Percentiles rank a stretch among this genome's conserved stretches.
These are phyloP conservation scores for Alisma plantagoaquatica DNA, from an alignment of 106 monocot species.

Conservation along the genomic window DNA sequence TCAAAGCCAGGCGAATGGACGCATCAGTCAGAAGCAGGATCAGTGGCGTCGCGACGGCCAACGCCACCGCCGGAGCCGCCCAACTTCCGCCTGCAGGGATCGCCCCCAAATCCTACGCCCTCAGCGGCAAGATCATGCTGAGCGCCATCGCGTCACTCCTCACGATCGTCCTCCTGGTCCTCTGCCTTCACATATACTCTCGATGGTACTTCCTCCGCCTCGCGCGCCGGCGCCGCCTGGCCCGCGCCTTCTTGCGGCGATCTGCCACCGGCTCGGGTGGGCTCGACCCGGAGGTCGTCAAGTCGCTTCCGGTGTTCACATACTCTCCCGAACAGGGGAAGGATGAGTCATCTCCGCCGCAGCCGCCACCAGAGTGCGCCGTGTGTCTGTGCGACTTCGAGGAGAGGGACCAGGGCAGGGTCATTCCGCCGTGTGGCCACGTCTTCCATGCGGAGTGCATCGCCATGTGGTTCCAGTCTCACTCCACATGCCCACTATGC, in stretches of 20 bases:
- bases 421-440: neutral
- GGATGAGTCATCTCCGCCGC: neutral
- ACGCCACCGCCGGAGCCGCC: too few relatives aligned
- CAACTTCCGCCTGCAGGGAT: too few relatives aligned
- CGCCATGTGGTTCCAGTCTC: conserved; percentile 5
- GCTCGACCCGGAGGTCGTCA: conserved; percentile 9
- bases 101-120: conserved; percentile 5
- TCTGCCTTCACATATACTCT: conserved; percentile 20
- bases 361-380: conserved; percentile 7
- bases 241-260: neutral
- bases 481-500: conserved; percentile 11
- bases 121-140: conserved; percentile 21
- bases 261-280: conserved; percentile 3
- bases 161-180: conserved; percentile 12
- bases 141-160: conserved; percentile 15
- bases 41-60: too few relatives aligned
- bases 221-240: neutral
- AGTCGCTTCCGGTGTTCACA: conserved; percentile 14
- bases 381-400: conserved; percentile 17
- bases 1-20: too few relatives aligned
- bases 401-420: conserved; percentile 3
- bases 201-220: conserved; percentile 16
- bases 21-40: too few relatives aligned
- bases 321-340: neutral
- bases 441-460: conserved; percentile 13